Evolutionary conservation across 495 filamentous ascomycete genomes (phyloP), one percentile per base, ranked within the genome.

Genomic region (Tuber brumale): DNA sequence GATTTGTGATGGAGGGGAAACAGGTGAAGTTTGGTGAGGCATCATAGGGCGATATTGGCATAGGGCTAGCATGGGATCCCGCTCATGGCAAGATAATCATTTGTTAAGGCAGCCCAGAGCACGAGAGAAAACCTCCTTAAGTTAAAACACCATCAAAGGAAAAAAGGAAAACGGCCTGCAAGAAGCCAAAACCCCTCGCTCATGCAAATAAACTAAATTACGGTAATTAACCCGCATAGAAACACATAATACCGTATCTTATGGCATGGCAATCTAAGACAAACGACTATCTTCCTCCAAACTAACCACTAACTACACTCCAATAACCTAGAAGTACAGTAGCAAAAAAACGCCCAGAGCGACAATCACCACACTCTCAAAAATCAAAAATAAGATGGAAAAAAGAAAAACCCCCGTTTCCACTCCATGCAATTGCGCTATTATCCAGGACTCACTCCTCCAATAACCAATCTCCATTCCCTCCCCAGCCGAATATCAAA

Each of bases 161-260:
- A 27, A 66, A 66, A 66, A 31, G 14, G 51, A 31, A 66, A 66
- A 31, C n/a, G 31, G 31, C 14, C 57, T 66, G 57, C 57, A 31
- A 31, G 57, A 66, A 66, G 57, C 57, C 57, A 66, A 66, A 66
- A 66, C 27, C 57, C 57, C 57, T 66, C 57, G n/a, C 57, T 18
- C 57, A 57, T 66, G 27, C 57, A 31, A 66, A 31, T 66, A 31
- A 57, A 31, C 27, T 31, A 31, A 66, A 31, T 31, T 66, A 27
- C 57, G n/a, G 27, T 66, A 31, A 66, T 66, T 31, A 66, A 66
- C 14, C n/a, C 57, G 9, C 12, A 66, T 12, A 14, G 57, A 12
- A 31, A 0, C 3, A n/a, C 12, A 66, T 66, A 18, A 66, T 66
- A 12, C 57, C 57, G 12, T 31, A 66, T 31, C 57, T 31, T 66